Evolutionary conservation across 768 basidiomycete species (phyloP).

Genomic region (Dioszegia crocea): DNA sequence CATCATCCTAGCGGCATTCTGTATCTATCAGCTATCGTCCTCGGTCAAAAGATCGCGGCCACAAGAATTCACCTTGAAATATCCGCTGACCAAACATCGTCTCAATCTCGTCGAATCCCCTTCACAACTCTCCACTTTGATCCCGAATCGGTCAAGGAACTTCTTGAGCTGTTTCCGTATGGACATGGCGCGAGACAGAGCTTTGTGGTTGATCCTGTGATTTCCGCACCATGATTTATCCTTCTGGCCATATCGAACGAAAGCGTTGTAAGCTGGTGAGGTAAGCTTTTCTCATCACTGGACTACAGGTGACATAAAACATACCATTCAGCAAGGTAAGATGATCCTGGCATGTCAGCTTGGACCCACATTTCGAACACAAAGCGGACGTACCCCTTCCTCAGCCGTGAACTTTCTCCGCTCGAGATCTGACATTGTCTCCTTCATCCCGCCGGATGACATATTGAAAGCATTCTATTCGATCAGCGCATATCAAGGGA

Average conservation of each 20-base stretch:
- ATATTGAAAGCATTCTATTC: conserved; percentile 93
- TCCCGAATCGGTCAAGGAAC: conserved; percentile 83
- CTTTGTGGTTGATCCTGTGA: conserved; percentile 88
- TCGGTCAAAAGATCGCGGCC: background rate
- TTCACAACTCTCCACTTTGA: conserved; percentile 79
- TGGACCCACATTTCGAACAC: background rate
- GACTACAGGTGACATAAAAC: conserved; percentile 4
- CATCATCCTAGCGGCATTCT: conserved; percentile 84
- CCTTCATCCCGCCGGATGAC: conserved; percentile 76
- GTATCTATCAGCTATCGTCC: conserved; percentile 1
- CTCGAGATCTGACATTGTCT: conserved; percentile 77
- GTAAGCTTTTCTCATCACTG: background rate
- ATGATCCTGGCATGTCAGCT: conserved; percentile 67
- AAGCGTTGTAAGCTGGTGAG: conserved; percentile 89
- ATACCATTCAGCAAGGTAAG: conserved; percentile 86
- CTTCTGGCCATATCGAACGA: conserved; percentile 64
- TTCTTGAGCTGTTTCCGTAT: conserved; percentile 93
- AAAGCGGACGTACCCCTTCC: conserved; percentile 70
- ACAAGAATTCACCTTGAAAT: conserved; percentile 57
- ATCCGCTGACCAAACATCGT: conserved; percentile 85
- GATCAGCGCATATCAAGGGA: no score
- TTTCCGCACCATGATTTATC: conserved; percentile 90
- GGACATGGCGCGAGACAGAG: conserved; percentile 86
- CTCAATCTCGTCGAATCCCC: conserved; percentile 78
- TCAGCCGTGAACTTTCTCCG: conserved; percentile 94